Conservation (phyloP, 108 stramenopile genomes). For the Conticribra guillardii region DNA sequence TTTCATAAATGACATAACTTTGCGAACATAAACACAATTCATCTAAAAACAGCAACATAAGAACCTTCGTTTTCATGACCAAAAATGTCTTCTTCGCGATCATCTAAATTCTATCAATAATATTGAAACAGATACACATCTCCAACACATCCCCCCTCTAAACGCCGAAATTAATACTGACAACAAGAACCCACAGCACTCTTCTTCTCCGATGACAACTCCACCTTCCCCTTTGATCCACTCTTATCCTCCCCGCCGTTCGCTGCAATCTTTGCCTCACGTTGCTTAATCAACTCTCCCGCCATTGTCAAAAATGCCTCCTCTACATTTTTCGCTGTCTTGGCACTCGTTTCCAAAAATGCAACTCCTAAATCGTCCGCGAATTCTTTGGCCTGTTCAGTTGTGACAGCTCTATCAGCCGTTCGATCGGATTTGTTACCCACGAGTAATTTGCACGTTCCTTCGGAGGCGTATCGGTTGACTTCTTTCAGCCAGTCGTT, state of each 20-base stretch:
- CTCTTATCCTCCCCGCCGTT: slow-evolving; percentile 60
- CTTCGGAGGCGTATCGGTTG: slow-evolving; percentile 96
- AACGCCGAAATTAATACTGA: not conserved
- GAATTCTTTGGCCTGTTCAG: slow-evolving; percentile 93
- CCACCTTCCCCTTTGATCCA: slow-evolving; percentile 27
- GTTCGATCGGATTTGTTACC: slow-evolving; percentile 95
- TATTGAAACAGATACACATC: no score
- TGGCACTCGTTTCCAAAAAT: slow-evolving; percentile 97
- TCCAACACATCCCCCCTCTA: no score
- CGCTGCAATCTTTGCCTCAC: slow-evolving; percentile 58
- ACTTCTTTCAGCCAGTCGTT: slow-evolving; percentile 99
- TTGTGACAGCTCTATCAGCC: slow-evolving; percentile 89
- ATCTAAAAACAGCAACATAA: no score
- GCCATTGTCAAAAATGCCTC: slow-evolving; percentile 99
- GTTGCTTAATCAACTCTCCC: slow-evolving; percentile 91
- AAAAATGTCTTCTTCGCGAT: no score
- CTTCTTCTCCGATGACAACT: slow-evolving; percentile 67
- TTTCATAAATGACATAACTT: no score
- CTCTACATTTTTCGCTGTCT: slow-evolving; percentile 96
- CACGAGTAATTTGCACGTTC: slow-evolving; percentile 94
- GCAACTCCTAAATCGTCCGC: slow-evolving; percentile 96
- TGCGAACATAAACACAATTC: no score
- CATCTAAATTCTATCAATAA: no score
- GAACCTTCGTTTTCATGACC: no score
- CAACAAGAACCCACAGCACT: slow-evolving; percentile 19